Percentiles rank a stretch among this genome's conserved stretches.
Conservation (phyloP, 345 rosid species). For the Lumnitzera racemosa region DNA sequence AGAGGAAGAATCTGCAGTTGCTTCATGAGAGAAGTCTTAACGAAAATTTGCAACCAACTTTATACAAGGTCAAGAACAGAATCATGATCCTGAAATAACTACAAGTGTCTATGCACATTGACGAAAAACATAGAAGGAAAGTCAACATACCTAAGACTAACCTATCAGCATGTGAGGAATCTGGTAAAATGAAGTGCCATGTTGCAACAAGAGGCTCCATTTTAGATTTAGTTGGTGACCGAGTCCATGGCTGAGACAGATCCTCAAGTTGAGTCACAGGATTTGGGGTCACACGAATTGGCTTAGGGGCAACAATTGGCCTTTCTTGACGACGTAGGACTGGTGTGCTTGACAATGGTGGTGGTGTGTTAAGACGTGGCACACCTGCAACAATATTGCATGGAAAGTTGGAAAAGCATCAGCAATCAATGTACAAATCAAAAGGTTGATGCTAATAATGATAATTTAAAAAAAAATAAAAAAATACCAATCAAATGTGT, state of each 20-base stretch:
- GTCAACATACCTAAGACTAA: slow-evolving; percentile 53
- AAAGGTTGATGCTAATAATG: neutral
- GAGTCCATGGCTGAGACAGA: slow-evolving; percentile 98
- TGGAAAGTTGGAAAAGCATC: slow-evolving; percentile 14
- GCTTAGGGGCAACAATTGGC: slow-evolving; percentile 79
- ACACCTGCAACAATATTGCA: slow-evolving; percentile 50
- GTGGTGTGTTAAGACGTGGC: slow-evolving; percentile 94
- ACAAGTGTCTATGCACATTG: neutral
- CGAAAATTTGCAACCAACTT: too few species aligned
- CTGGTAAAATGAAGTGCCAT: slow-evolving; percentile 59
- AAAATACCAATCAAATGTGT: neutral
- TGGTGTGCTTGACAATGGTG: slow-evolving; percentile 49
- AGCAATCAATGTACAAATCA: slow-evolving; percentile 10
- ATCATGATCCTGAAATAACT: slow-evolving; percentile 1
- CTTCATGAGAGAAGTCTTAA: slow-evolving; percentile 84
- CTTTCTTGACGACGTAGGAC: slow-evolving; percentile 49
- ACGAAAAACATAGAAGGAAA: slow-evolving; percentile 6
- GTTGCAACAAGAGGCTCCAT: slow-evolving; percentile 86
- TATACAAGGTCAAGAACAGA: slow-evolving; percentile 6
- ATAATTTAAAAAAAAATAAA: neutral
- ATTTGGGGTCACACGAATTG: slow-evolving; percentile 78
- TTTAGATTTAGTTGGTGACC: slow-evolving; percentile 96
- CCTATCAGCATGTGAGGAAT: slow-evolving; percentile 40
- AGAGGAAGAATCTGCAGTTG: slow-evolving; percentile 93
- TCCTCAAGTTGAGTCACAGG: slow-evolving; percentile 76